Percentiles rank a stretch among this genome's conserved stretches.
Conservation (phyloP, 768 basidiomycete species). For the Kwoniella sp. region DNA sequence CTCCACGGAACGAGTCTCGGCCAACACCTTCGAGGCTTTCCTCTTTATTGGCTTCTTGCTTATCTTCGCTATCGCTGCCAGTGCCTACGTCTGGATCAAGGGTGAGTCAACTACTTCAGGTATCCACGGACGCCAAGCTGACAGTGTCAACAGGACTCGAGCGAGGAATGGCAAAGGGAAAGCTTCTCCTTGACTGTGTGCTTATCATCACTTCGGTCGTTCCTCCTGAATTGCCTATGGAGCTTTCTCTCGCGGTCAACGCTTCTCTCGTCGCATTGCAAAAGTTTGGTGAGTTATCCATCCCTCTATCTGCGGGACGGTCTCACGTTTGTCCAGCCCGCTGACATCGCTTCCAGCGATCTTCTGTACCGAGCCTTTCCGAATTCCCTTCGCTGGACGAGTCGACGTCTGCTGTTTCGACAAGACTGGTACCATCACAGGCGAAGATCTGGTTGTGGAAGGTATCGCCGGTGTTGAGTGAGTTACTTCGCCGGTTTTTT, state of each 20-base stretch:
- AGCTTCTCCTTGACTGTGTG: conserved; percentile 90
- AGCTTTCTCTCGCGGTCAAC: conserved; percentile 92
- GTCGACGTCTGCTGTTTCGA: conserved; percentile 99
- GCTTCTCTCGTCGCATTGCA: conserved; percentile 89
- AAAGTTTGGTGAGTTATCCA: conserved; percentile 70
- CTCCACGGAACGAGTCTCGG: conserved; percentile 92
- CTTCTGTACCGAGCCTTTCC: conserved; percentile 98
- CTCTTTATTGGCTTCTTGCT: conserved; percentile 97
- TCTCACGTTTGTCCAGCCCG: too few relatives aligned
- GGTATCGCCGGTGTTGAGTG: conserved; percentile 90
- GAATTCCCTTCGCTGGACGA: conserved; percentile 91
- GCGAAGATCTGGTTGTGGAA: conserved; percentile 90
- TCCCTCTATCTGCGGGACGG: too few relatives aligned
- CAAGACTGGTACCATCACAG: conserved; percentile 98
- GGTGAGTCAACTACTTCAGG: conserved; percentile 60
- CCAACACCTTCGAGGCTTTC: conserved; percentile 94
- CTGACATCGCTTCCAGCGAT: conserved; percentile 65
- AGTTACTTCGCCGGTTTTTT: too few relatives aligned
- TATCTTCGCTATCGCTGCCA: conserved; percentile 95
- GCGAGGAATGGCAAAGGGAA: conserved; percentile 87
- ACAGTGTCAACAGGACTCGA: conserved; percentile 70
- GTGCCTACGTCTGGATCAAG: conserved; percentile 97
- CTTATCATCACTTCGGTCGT: conserved; percentile 97
- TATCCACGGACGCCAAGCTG: neutral
- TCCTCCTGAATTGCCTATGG: conserved; percentile 97